Base-by-base conservation (phyloP, 2,329 filamentous ascomycete species). In the Penicillium sp. region DNA sequence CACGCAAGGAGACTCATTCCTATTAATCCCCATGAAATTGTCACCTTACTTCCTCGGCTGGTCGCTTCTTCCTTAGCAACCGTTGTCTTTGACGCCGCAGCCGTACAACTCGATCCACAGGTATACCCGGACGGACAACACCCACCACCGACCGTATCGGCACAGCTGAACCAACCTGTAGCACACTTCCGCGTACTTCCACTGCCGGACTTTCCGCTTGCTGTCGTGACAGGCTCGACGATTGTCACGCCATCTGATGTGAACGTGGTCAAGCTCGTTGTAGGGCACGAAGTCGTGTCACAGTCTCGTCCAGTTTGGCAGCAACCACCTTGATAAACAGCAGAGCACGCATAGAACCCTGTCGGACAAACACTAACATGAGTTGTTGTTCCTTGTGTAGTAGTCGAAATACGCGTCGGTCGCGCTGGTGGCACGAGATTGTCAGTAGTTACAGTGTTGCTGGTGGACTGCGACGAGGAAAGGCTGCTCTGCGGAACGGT, bases 301-400 rank as follows among this genome's bases (percentile, higher is more conserved):
- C 93, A 97, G 75, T 96, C 84, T 20, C 92, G 85, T 2, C 91
- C 92, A 0, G 90, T 92, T 54, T 89, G 89, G 75, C 93, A 97
- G 77, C 93, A 97, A 20, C 91, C 91, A 14, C 89, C 91, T 2
- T 82, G 78, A 56, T 92, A 90, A 56, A 86, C 86, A 2, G 93
- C 93, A 2, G 87, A 84, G 73, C 93, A 97, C 49, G 90, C 88
- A 73, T 97, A 97, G 79, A 92, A 97, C 2, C 92, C 92, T 0
- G 88, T 92, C 0, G 93, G 93, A 65, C 93, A 97, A 64, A 82
- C 67, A 8, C 71, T 73, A 15, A 67, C 63, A 4, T 62, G 68
- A 46, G 65, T 59, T 41, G 67, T 65, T 12, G 59, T 62, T 18
- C 57, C 56, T 49, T 77, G 69, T 12, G 72, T 70, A 6, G 69